phyloP scores from a whole-genome alignment of 139 green algal genomes.

The Dunaliella sp. region DNA sequence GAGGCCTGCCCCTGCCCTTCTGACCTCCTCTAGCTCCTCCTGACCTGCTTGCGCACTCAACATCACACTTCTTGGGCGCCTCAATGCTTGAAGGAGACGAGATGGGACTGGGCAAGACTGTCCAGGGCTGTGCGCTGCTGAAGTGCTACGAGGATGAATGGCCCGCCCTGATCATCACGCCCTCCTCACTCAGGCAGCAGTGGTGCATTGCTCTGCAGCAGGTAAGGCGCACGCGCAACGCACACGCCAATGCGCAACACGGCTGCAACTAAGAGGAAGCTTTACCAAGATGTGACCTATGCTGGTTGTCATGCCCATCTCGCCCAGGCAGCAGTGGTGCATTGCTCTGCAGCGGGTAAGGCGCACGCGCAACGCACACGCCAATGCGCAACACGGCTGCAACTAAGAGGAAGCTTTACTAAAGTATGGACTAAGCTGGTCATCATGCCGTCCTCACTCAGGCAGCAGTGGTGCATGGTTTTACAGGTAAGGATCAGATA shows the following conservation, averaged over 20 bases:
- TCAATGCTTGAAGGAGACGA: conserved; percentile 15
- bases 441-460: neutral
- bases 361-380: too few relatives aligned
- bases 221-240: neutral
- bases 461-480: neutral
- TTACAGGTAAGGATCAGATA: too few relatives aligned
- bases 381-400: too few relatives aligned
- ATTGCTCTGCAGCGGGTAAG: neutral
- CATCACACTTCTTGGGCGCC: too few relatives aligned
- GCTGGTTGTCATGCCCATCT: too few relatives aligned
- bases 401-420: too few relatives aligned
- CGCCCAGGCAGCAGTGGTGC: neutral
- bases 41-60: too few relatives aligned
- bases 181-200: conserved; percentile 70
- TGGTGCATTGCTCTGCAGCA: conserved; percentile 57
- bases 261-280: too few relatives aligned
- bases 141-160: conserved; percentile 73
- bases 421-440: neutral
- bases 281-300: too few relatives aligned
- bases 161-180: conserved; percentile 74
- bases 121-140: conserved; percentile 60
- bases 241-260: too few relatives aligned
- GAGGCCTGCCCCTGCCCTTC: too few relatives aligned
- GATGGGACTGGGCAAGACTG: conserved; percentile 22
- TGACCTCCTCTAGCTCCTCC: too few relatives aligned